These are phyloP conservation scores for Rutidosis leptorrhynchoides DNA, from an alignment of 129 eudicot genomes.

Conservation along the genomic window DNA sequence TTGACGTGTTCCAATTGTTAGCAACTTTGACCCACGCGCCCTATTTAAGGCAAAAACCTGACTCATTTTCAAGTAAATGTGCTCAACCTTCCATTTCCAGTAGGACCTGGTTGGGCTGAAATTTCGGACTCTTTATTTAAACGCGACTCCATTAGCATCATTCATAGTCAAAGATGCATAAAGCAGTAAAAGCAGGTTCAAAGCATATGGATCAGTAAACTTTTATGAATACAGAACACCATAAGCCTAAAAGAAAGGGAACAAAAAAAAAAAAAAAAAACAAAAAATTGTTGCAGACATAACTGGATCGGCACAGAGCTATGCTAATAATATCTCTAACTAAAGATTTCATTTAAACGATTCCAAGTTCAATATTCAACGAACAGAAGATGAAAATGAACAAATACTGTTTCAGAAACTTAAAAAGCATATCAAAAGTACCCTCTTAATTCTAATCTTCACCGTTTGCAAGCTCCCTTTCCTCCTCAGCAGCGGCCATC, in stretches of 20 bases:
- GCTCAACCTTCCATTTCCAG: not conserved
- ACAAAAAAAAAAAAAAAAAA: not conserved
- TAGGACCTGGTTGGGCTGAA: not conserved
- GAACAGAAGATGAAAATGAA: constrained; percentile 14
- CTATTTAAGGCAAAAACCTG: not conserved
- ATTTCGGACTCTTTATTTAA: not conserved
- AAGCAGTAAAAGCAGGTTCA: not conserved
- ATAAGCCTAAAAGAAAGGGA: not conserved
- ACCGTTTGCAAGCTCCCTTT: constrained; percentile 47
- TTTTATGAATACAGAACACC: not conserved
- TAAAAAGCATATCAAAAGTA: not conserved
- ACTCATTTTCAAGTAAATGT: not conserved
- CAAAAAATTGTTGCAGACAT: constrained; percentile 4
- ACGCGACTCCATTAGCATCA: not conserved
- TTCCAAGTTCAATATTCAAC: constrained; percentile 16
- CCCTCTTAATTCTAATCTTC: constrained; percentile 41
- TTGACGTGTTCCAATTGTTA: not conserved
- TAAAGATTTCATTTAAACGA: constrained; percentile 10
- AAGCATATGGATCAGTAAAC: not conserved
- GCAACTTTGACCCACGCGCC: not conserved
- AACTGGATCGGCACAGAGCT: not conserved
- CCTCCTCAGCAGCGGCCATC: constrained; percentile 82
- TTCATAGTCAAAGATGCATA: not conserved
- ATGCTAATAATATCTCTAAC: constrained; percentile 27
- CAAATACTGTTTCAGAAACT: constrained; percentile 8